Percentiles rank a stretch among this genome's conserved stretches.
Conservation (phyloP, 2,329 filamentous ascomycete genomes). For the Geoglossum cookeanum region DNA sequence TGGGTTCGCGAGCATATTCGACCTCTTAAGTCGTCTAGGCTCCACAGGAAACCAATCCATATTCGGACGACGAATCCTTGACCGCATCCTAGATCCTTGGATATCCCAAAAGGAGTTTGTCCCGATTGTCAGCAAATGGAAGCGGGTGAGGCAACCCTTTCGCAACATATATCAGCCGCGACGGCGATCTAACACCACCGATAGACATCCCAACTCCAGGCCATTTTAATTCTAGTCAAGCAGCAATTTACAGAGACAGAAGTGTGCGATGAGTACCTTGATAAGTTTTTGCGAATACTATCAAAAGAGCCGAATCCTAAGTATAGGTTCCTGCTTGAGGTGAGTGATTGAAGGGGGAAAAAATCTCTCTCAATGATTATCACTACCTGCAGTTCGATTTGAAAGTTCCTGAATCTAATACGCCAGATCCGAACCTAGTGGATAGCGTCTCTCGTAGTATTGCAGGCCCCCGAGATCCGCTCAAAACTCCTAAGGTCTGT, state of each 20-base stretch:
- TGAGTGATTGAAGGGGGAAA: neutral
- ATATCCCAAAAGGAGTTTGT: conserved; percentile 10
- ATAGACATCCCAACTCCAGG: conserved; percentile 12
- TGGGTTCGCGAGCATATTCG: conserved; percentile 13
- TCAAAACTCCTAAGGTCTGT: conserved; percentile 11
- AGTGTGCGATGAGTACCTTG: conserved; percentile 7
- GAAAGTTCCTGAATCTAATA: neutral
- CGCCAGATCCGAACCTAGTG: conserved; percentile 4
- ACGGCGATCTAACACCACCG: neutral
- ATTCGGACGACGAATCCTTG: conserved; percentile 7
- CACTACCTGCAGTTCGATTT: neutral
- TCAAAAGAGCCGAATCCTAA: conserved; percentile 13
- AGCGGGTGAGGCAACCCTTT: conserved; percentile 9
- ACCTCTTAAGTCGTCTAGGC: conserved; percentile 11
- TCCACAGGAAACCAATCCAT: conserved; percentile 9
- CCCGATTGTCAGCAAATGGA: conserved; percentile 13
- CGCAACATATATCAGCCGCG: neutral
- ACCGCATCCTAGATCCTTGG: conserved; percentile 12
- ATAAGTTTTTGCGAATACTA: conserved; percentile 10
- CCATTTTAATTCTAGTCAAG: conserved; percentile 10
- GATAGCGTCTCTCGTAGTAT: conserved; percentile 8
- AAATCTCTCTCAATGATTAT: no score
- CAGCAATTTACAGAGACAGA: conserved; percentile 12
- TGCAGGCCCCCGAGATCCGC: conserved; percentile 11
- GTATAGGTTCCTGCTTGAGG: conserved; percentile 13